These are phyloP conservation scores for Ceratocystis cubensis DNA, from an alignment of 2,329 filamentous ascomycete genomes.

Conservation along the genomic window DNA sequence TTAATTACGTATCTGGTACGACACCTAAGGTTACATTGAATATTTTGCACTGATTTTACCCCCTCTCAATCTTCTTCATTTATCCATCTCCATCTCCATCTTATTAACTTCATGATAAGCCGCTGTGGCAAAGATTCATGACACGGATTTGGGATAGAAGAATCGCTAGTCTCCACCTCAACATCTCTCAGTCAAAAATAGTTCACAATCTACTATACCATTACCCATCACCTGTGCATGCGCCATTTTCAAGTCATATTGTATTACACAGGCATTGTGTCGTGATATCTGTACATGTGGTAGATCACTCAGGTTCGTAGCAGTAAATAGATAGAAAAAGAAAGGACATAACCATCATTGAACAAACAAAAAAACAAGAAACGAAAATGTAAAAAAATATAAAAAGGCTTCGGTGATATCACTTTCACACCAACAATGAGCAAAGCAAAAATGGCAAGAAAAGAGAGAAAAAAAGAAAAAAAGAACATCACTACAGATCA, in stretches of 20 bases:
- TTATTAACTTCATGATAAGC: too few relatives aligned
- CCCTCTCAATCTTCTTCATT: too few relatives aligned
- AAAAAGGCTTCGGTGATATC: slow-evolving; percentile 10
- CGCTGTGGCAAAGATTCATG: too few relatives aligned
- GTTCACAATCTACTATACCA: neutral
- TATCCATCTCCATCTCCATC: too few relatives aligned
- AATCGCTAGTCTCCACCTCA: too few relatives aligned
- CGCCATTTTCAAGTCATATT: neutral
- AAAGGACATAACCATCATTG: slow-evolving; percentile 14
- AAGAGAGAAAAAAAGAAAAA: neutral
- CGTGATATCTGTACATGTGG: too few relatives aligned
- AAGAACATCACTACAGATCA: slow-evolving; percentile 4
- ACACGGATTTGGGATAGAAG: too few relatives aligned
- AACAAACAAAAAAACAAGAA: slow-evolving; percentile 7
- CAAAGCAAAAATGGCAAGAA: neutral
- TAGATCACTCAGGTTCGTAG: neutral
- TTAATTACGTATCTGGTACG: too few relatives aligned
- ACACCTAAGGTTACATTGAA: too few relatives aligned
- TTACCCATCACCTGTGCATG: neutral
- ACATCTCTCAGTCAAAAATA: too few relatives aligned
- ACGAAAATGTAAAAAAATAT: neutral
- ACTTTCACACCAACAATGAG: neutral
- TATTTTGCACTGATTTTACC: too few relatives aligned
- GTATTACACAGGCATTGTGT: neutral
- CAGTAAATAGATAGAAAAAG: neutral